Percentiles rank a stretch among this genome's conserved stretches.
Conservation (phyloP, 495 filamentous ascomycete genomes). For the Penicillium cataractarum region DNA sequence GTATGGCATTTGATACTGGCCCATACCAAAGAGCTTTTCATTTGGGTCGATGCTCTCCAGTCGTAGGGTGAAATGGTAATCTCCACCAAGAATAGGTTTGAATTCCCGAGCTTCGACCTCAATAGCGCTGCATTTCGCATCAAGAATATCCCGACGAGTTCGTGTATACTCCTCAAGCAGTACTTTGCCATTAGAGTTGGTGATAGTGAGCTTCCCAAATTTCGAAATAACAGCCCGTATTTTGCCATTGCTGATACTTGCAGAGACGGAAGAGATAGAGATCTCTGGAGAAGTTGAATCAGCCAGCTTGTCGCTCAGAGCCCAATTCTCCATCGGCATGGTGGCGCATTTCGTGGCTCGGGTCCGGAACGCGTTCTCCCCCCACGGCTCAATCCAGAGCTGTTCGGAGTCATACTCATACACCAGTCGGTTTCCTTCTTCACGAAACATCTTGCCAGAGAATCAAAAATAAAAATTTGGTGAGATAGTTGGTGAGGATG, state of each 20-base stretch:
- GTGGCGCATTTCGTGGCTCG: constrained; percentile 51
- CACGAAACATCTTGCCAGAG: constrained; percentile 6
- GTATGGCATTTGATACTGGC: constrained; percentile 61
- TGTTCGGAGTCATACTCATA: constrained; percentile 11
- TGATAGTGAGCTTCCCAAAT: constrained; percentile 53
- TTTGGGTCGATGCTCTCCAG: constrained; percentile 54
- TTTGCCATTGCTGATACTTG: constrained; percentile 52
- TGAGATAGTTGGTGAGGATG: background rate
- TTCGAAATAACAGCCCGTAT: constrained; percentile 51
- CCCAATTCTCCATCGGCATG: constrained; percentile 58
- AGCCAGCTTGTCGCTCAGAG: constrained; percentile 38
- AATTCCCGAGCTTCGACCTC: constrained; percentile 58
- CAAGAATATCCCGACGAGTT: constrained; percentile 50
- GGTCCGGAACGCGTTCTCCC: constrained; percentile 54
- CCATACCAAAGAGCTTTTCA: constrained; percentile 65
- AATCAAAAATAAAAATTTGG: background rate
- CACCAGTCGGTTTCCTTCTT: constrained; percentile 2
- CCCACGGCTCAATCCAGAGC: constrained; percentile 60
- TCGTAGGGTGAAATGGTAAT: constrained; percentile 56
- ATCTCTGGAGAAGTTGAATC: constrained; percentile 20
- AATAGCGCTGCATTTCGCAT: constrained; percentile 59
- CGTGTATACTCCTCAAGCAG: constrained; percentile 60
- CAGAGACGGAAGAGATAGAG: constrained; percentile 31
- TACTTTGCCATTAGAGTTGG: constrained; percentile 43
- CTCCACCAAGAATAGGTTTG: constrained; percentile 48